Evolutionary conservation across 257 asterid genomes (phyloP).

Genomic region (Eucommia ulmoides): DNA sequence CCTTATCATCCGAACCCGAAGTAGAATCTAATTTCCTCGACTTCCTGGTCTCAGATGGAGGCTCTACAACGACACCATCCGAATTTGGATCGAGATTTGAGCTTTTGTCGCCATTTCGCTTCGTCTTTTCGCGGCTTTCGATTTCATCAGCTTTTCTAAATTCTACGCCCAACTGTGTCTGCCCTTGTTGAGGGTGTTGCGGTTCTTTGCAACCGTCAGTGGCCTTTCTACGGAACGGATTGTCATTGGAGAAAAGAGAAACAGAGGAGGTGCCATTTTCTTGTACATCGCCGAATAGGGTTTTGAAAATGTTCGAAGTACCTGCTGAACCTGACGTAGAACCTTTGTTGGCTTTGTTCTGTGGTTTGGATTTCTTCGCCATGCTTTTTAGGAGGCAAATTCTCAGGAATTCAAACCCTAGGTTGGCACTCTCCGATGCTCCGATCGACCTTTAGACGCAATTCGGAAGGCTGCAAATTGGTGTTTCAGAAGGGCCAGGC

Average conservation of each 20-base stretch:
- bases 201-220: slow-evolving; percentile 15
- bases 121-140: background rate
- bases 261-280: slow-evolving; percentile 20
- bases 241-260: slow-evolving; percentile 56
- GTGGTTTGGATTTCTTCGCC: too few species aligned
- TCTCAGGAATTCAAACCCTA: too few species aligned
- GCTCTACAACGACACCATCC: too few species aligned
- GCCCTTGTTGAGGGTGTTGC: slow-evolving; percentile 2
- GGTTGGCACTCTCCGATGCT: too few species aligned
- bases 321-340: slow-evolving; percentile 21
- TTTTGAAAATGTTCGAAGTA: slow-evolving; percentile 27
- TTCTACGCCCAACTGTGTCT: slow-evolving; percentile 23
- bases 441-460: too few species aligned
- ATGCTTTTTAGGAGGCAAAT: too few species aligned
- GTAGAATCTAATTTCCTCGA: too few species aligned
- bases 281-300: slow-evolving; percentile 43
- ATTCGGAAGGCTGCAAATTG: too few species aligned
- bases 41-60: too few species aligned
- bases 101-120: background rate
- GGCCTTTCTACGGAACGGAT: slow-evolving; percentile 61
- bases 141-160: background rate
- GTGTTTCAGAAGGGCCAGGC: too few species aligned
- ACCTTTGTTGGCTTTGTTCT: slow-evolving; percentile 12
- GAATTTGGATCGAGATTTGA: background rate
- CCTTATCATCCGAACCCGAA: background rate